Conservation (phyloP, 164 flowering plant species). For the Tinospora cordifolia region DNA sequence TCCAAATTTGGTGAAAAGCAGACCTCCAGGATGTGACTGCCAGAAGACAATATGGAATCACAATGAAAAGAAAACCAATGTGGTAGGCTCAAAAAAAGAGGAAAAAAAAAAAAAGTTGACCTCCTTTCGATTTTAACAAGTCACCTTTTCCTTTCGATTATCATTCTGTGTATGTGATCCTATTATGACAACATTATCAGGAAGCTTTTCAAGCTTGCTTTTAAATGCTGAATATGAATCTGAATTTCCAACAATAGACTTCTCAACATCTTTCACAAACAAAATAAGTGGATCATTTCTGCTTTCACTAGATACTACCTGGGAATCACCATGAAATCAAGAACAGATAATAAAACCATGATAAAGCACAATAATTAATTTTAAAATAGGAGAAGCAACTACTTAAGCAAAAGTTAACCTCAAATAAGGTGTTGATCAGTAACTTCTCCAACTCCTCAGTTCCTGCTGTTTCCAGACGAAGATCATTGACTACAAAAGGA, state of each 20-base stretch:
- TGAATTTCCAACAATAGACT: conserved; percentile 60
- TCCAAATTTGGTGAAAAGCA: conserved; percentile 85
- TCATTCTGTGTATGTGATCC: conserved; percentile 78
- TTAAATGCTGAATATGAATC: conserved; percentile 58
- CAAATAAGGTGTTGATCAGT: conserved; percentile 67
- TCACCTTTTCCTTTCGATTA: conserved; percentile 80
- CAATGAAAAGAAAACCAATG: no score
- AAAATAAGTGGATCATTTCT: no score
- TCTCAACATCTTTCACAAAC: no score
- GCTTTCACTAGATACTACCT: no score
- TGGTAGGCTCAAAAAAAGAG: no score
- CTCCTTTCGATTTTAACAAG: not conserved
- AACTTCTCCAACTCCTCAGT: conserved; percentile 62
- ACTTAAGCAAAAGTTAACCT: conserved; percentile 34
- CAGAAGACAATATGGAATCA: not conserved
- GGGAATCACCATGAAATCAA: conserved; percentile 9
- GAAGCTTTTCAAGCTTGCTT: conserved; percentile 68
- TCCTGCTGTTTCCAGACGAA: conserved; percentile 54
- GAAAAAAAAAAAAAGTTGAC: no score
- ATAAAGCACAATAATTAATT: not conserved
- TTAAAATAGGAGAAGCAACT: not conserved
- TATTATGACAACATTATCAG: conserved; percentile 62
- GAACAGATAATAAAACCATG: not conserved
- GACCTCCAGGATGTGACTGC: conserved; percentile 96
- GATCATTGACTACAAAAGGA: conserved; percentile 48